Base-by-base conservation (phyloP, 2,329 filamentous ascomycete species). In the Diaporthe aspalathi region DNA sequence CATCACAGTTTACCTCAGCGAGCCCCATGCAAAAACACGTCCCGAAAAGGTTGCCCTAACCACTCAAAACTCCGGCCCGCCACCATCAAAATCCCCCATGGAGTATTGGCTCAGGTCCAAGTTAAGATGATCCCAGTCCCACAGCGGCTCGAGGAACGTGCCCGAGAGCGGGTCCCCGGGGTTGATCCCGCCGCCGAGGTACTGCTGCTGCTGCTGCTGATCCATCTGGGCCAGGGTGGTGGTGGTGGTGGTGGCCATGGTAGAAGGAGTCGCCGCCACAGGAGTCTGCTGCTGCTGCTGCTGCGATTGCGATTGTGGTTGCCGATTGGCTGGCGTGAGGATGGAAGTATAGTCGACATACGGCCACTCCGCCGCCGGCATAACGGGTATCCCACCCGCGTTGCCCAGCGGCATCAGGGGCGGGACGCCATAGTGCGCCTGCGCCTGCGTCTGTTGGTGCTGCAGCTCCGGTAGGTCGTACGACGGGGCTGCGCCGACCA, bases 121-220 rank as follows among this genome's bases (percentile, higher is more conserved):
- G 22, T 71, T 54, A 16, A 73, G 35, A 4, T 60, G 69, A 1
- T 73, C 68, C 71, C 71, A 73, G 40, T 68, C 71, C 71, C 71
- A 73, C 2, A 73, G 63, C 24, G 63, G 68, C 45, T 73, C 68
- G 2, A 73, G 63, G 49, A 60, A 73, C 20, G 71, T 73, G 16
- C 71, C 71, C 11, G 68, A 47, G 6, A 73, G 71, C 22, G 71
- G 68, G 24, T 71, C 71, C 12, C 71, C 71, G n/a, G 68, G 71
- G 24, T 68, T 67, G 35, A 73, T 35, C 5, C 29, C 62, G 49
- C 29, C 62, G 49, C 49, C 49, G 2, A 53, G 3, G 16, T 50
- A 35, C 17, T 29, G 29, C 32, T 54, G 47, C 17, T 52, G 66
- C 50, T 53, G 47, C 17, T 53, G 67, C 17, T 54, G 52, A 9